These are phyloP conservation scores for Globisporangium cederbergense DNA, from an alignment of 352 stramenopile species.

Conservation along the genomic window DNA sequence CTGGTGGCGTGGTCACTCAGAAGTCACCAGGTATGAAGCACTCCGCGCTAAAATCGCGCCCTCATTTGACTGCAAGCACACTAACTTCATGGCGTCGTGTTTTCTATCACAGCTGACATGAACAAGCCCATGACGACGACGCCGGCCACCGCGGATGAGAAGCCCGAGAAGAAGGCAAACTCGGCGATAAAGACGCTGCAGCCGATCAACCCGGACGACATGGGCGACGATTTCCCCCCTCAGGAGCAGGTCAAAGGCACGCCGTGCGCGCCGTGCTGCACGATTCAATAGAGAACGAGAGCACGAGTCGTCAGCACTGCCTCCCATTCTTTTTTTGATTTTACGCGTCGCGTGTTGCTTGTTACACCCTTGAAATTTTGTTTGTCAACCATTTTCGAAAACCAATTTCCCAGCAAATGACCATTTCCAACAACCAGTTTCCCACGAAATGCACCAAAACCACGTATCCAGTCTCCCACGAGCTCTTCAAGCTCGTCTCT, in stretches of 20 bases:
- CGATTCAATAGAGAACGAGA: constrained; percentile 52
- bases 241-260: constrained; percentile 31
- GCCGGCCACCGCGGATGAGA: constrained; percentile 12
- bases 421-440: background rate
- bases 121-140: constrained; percentile 20
- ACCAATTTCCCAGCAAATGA: background rate
- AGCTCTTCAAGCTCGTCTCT: background rate
- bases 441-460: background rate
- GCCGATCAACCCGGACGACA: constrained; percentile 18
- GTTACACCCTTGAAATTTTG: background rate
- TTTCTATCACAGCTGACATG: constrained; percentile 18
- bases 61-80: background rate
- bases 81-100: background rate
- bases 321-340: constrained; percentile 2
- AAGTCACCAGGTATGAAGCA: constrained; percentile 48
- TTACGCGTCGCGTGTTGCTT: background rate
- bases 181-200: constrained; percentile 11
- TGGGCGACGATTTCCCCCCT: constrained; percentile 7
- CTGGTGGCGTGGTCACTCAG: constrained; percentile 72
- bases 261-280: constrained; percentile 60
- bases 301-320: constrained; percentile 9
- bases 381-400: background rate
- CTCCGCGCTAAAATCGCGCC: too few relatives aligned
- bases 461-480: background rate
- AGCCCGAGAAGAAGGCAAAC: constrained; percentile 4